A percentile compares a stretch with the other conserved stretches of the same genome.
These are phyloP conservation scores for Euphorbia lathyris DNA, from an alignment of 345 rosid species.

Conservation along the genomic window DNA sequence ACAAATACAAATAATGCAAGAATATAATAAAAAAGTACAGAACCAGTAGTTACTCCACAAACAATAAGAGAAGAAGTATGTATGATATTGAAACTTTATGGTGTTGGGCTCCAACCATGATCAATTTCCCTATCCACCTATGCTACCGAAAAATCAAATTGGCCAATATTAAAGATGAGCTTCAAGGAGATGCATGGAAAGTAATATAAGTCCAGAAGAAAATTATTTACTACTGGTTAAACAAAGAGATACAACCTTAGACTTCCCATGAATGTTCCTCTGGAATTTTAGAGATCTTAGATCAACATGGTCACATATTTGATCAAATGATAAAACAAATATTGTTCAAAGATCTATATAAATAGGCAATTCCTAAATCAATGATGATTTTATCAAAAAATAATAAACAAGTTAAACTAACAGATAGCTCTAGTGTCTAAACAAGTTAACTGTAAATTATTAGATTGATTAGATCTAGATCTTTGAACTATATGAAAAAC, in stretches of 20 bases:
- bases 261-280: constrained; percentile 82
- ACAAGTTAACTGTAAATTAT: not conserved
- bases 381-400: not conserved
- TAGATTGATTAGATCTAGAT: not conserved
- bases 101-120: constrained; percentile 28
- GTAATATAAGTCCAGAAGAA: not conserved
- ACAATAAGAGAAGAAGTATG: no score
- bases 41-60: no score
- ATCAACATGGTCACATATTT: constrained; percentile 37
- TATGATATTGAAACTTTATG: no score
- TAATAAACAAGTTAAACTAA: not conserved
- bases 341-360: not conserved
- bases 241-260: constrained; percentile 56
- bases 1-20: no score
- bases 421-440: not conserved
- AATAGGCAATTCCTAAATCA: no score
- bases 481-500: not conserved
- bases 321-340: constrained; percentile 14
- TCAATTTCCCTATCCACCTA: constrained; percentile 65
- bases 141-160: constrained; percentile 4
- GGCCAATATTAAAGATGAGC: not conserved
- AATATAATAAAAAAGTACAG: no score
- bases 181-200: not conserved
- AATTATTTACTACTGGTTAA: not conserved
- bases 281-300: constrained; percentile 65